A percentile compares a stretch with the other conserved stretches of the same genome.
Evolutionary conservation across 202 grass and related monocot genomes (phyloP).

Genomic region (Panicum hallii): DNA sequence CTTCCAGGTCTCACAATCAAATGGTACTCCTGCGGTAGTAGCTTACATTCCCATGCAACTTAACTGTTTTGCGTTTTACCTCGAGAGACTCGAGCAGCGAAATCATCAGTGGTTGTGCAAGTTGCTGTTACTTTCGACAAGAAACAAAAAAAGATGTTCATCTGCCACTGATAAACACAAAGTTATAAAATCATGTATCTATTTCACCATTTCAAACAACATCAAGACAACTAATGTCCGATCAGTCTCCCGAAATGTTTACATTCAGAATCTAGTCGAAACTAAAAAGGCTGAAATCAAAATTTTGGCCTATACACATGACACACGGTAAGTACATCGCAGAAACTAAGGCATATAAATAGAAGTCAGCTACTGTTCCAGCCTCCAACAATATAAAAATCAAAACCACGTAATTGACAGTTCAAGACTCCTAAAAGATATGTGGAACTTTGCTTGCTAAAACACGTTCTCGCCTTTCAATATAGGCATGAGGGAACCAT

Average conservation of each 20-base stretch:
- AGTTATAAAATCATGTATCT: background rate
- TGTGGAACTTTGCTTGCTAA: constrained; percentile 88
- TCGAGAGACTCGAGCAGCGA: background rate
- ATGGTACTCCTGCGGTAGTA: background rate
- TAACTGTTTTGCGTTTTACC: background rate
- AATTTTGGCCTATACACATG: constrained; percentile 37
- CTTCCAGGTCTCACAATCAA: background rate
- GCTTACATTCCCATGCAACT: background rate
- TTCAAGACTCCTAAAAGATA: constrained; percentile 66
- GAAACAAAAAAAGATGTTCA: background rate
- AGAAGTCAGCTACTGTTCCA: constrained; percentile 25
- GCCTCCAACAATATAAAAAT: constrained; percentile 18
- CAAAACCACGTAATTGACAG: constrained; percentile 12
- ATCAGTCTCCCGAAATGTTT: background rate
- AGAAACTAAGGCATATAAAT: constrained; percentile 11
- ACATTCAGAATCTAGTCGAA: background rate
- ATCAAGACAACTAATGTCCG: background rate
- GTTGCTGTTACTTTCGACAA: background rate
- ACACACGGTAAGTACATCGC: constrained; percentile 5
- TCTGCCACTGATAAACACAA: background rate
- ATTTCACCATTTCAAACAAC: constrained; percentile 15
- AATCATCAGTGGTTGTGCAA: background rate
- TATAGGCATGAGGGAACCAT: constrained; percentile 88
- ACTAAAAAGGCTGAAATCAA: background rate
- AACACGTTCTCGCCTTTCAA: constrained; percentile 77